phyloP scores from a whole-genome alignment of 164 flowering plant species.

The Piper longum region DNA sequence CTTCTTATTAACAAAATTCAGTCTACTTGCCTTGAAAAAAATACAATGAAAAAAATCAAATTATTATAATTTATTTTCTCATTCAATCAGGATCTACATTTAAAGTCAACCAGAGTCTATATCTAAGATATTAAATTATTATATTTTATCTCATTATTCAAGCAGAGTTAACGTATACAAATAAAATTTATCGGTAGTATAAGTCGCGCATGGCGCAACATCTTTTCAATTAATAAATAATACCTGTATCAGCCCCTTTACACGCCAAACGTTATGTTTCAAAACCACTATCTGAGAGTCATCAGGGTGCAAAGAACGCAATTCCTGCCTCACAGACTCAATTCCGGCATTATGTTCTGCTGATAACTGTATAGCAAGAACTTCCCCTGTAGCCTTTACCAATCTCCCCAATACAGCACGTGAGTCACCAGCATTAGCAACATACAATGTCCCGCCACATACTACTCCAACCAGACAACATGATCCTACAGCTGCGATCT shows the following conservation, averaged over 20 bases:
- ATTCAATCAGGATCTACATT: too few relatives aligned
- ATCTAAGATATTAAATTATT: too few relatives aligned
- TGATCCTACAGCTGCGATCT: conserved; percentile 84
- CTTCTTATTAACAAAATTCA: too few relatives aligned
- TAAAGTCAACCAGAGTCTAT: too few relatives aligned
- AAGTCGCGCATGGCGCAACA: too few relatives aligned
- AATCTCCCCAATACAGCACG: conserved; percentile 70
- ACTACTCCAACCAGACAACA: conserved; percentile 67
- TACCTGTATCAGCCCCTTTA: conserved; percentile 84
- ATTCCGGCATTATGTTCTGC: conserved; percentile 54
- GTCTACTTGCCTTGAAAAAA: too few relatives aligned
- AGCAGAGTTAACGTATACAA: too few relatives aligned
- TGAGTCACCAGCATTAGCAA: conserved; percentile 75
- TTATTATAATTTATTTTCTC: too few relatives aligned
- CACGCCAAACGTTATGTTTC: conserved; percentile 84
- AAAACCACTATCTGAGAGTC: conserved; percentile 66
- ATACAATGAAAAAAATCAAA: too few relatives aligned
- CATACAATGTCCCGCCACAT: conserved; percentile 49
- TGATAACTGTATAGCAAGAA: conserved; percentile 45
- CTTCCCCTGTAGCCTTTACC: conserved; percentile 61
- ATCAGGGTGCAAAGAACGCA: conserved; percentile 62
- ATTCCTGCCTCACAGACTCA: conserved; percentile 67
- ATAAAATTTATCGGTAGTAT: too few relatives aligned
- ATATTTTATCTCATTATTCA: too few relatives aligned
- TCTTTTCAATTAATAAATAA: too few relatives aligned